These are phyloP conservation scores for Cordyceps sp. DNA, from an alignment of 2,329 filamentous ascomycete species.

Conservation along the genomic window DNA sequence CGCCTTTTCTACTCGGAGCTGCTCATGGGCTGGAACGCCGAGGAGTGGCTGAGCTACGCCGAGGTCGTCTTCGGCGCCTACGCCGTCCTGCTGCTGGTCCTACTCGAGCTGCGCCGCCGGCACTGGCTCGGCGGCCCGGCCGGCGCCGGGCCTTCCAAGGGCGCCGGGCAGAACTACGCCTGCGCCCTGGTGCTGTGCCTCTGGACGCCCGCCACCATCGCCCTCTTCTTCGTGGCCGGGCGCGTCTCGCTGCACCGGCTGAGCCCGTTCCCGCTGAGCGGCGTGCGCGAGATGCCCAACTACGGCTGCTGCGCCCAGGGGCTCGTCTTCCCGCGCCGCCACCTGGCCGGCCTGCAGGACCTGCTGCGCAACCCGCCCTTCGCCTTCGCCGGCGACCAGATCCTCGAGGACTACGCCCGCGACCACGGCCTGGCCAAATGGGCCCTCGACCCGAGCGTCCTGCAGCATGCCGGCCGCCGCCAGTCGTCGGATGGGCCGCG, in stretches of 20 bases:
- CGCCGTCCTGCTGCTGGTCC: conserved; percentile 6
- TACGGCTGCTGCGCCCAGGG: conserved; percentile 23
- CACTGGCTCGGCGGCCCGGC: neutral
- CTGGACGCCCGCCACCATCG: conserved; percentile 16
- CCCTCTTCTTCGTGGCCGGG: conserved; percentile 13
- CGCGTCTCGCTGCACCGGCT: conserved; percentile 11
- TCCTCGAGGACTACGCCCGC: conserved; percentile 16
- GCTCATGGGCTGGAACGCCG: conserved; percentile 20
- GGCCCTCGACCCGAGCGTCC: conserved; percentile 19
- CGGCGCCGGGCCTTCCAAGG: no score
- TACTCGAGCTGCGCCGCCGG: conserved; percentile 4
- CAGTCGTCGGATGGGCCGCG: conserved; percentile 13
- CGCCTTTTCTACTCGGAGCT: conserved; percentile 21
- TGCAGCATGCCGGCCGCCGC: conserved; percentile 18
- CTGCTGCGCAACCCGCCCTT: conserved; percentile 14
- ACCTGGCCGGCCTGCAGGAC: conserved; percentile 11
- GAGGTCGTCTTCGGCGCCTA: conserved; percentile 11
- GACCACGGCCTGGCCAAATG: conserved; percentile 14
- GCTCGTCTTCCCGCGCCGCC: conserved; percentile 15
- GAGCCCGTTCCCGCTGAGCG: conserved; percentile 5
- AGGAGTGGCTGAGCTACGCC: conserved; percentile 15
- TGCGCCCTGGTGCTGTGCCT: conserved; percentile 11
- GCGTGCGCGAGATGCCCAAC: conserved; percentile 16
- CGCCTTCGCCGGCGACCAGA: conserved; percentile 17
- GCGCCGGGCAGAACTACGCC: no score